Base-by-base conservation (phyloP, 1,284 basidiomycete species). In the Xerocomus amazonicus region DNA sequence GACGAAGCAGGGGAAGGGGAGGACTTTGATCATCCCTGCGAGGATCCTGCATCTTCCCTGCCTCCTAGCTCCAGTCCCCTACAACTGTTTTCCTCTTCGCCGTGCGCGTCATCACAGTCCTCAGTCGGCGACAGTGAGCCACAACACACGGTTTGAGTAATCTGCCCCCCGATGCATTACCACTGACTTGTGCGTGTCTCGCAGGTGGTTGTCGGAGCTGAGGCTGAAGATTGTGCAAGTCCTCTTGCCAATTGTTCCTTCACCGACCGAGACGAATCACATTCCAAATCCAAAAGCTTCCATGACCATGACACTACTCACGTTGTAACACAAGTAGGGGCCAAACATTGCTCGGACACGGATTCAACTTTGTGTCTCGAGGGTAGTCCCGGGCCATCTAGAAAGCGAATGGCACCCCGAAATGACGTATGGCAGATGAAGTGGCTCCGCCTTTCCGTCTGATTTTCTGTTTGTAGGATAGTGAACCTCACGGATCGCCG, bases 21-120 rank as follows among this genome's bases (percentile, higher is more conserved):
- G 28, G 47, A 50, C 14, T 6, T 45, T 3, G 48, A 51, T 44
- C 33, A 39, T 45, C 12, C 35, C 4, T 45, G 16, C 41, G 54
- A 53, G 0, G 42, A 56, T 10, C 19, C 48, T 19, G 45, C 31
- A 0, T 68, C 70, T 29, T 73, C 73, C 35, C 71, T 74, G 3
- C 73, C 73, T 16, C 75, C 73, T 27, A 74, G 70, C 43, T 83
- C 80, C 3, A 81, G 78, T 52, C 78, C 77, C 17, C 59, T 59
- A 4, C 59, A 59, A 12, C 29, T 77, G 16, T 77, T 80, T 53
- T 72, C 74, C 31, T 79, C 78, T 14, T 76, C 78, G 3, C 70
- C 74, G n/a, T 57, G 58, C 10, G 57, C 60, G 35, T 72, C 70
- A 5, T 74, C 77, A 35, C 72, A 70, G 44, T 67, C 69, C 14